Evolutionary conservation across 306 rosid species (phyloP).

Genomic region (Gastrolobium villosum): DNA sequence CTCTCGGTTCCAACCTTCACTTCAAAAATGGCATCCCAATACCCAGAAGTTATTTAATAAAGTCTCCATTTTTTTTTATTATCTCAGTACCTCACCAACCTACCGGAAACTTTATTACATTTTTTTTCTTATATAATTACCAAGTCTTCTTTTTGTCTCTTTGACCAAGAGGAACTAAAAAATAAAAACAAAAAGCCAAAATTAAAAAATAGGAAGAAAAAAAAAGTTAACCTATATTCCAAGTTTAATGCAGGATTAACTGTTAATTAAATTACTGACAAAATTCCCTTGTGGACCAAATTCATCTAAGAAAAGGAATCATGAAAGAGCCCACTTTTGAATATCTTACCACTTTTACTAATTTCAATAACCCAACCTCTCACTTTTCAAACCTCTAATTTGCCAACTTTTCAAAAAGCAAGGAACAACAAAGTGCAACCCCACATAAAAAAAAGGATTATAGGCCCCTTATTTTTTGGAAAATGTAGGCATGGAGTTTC

Average conservation of each 20-base stretch:
- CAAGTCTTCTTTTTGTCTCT: slow-evolving; percentile 51
- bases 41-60: background rate
- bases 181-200: slow-evolving; percentile 32
- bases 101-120: slow-evolving; percentile 37
- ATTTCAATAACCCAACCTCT: slow-evolving; percentile 71
- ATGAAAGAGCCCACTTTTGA: slow-evolving; percentile 69
- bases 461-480: slow-evolving; percentile 60
- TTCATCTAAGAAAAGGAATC: slow-evolving; percentile 60
- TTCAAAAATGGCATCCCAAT: slow-evolving; percentile 5
- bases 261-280: slow-evolving; percentile 37
- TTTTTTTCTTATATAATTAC: slow-evolving; percentile 11
- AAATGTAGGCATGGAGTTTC: slow-evolving; percentile 57
- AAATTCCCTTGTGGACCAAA: slow-evolving; percentile 54
- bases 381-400: slow-evolving; percentile 76
- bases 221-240: slow-evolving; percentile 40
- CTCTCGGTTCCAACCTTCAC: background rate
- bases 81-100: slow-evolving; percentile 5
- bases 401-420: slow-evolving; percentile 77
- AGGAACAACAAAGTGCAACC: slow-evolving; percentile 56
- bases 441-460: slow-evolving; percentile 43
- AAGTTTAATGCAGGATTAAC: slow-evolving; percentile 54
- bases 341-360: slow-evolving; percentile 69
- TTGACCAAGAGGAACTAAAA: slow-evolving; percentile 50
- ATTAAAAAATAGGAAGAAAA: background rate
- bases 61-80: slow-evolving; percentile 3